Evolutionary conservation across 192 early-diverging fungal species (phyloP).

Genomic region (Gaertneriomyces semiglobifer): DNA sequence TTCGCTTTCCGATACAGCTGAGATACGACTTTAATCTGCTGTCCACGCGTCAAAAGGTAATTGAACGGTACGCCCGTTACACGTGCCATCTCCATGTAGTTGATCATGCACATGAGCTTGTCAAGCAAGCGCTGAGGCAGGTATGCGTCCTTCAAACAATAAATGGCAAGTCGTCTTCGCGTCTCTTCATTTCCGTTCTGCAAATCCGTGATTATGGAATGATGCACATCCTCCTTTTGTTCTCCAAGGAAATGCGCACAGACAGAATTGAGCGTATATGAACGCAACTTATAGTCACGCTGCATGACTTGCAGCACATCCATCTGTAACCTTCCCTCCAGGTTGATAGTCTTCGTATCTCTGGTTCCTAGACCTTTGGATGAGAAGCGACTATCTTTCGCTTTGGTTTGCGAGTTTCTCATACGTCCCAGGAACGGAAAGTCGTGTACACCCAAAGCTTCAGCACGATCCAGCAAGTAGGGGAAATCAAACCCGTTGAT

Average conservation of each 20-base stretch:
- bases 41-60: constrained; percentile 87
- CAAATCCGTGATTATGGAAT: constrained; percentile 96
- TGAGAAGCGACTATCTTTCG: constrained; percentile 79
- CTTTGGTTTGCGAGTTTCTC: constrained; percentile 57
- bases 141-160: constrained; percentile 97
- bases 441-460: constrained; percentile 62
- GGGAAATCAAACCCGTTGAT: constrained; percentile 96
- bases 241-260: constrained; percentile 92
- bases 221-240: constrained; percentile 98
- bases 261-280: constrained; percentile 94
- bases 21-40: constrained; percentile 97
- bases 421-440: constrained; percentile 88
- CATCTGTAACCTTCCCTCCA: constrained; percentile 87
- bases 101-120: constrained; percentile 95
- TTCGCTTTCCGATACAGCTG: constrained; percentile 88
- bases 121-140: constrained; percentile 90
- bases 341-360: constrained; percentile 81
- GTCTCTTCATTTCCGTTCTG: constrained; percentile 96
- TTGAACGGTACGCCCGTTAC: constrained; percentile 96
- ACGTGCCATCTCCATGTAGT: constrained; percentile 98
- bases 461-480: constrained; percentile 88
- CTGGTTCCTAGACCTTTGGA: constrained; percentile 93
- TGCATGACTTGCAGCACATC: constrained; percentile 94
- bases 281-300: constrained; percentile 91
- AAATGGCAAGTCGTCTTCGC: constrained; percentile 87